These are phyloP conservation scores for Neurospora discreta DNA, from an alignment of 495 filamentous ascomycete species.

Conservation along the genomic window DNA sequence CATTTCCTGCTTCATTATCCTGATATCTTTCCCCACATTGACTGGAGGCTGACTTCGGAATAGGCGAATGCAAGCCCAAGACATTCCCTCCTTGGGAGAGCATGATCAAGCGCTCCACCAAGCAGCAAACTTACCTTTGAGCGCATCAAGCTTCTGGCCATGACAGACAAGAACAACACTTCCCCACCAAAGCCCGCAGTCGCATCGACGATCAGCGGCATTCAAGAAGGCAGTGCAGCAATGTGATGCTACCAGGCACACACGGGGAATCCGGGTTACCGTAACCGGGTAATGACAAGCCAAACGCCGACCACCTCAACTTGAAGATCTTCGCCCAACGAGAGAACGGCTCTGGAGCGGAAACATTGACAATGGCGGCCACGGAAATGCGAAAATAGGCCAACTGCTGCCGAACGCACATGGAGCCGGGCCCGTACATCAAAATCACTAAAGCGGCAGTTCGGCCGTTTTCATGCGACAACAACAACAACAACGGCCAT, in stretches of 20 bases:
- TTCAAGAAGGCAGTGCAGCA: neutral
- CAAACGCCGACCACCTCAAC: neutral
- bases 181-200: neutral
- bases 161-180: neutral
- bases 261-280: neutral
- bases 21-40: neutral
- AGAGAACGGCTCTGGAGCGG: neutral
- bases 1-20: neutral
- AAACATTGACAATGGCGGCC: neutral
- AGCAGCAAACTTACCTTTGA: slow-evolving; percentile 15
- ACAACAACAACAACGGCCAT: neutral
- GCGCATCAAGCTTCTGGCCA: neutral
- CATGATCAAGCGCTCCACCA: slow-evolving; percentile 27
- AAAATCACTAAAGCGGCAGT: neutral
- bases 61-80: slow-evolving; percentile 29
- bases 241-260: neutral
- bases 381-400: neutral
- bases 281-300: neutral
- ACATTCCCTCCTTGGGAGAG: slow-evolving; percentile 24
- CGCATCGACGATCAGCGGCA: neutral
- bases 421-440: neutral
- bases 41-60: slow-evolving; percentile 5
- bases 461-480: neutral
- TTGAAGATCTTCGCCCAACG: neutral
- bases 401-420: neutral